Evolutionary conservation across 2,329 filamentous ascomycete genomes (phyloP), one percentile per base, ranked within the genome.

Genomic region (Emergomyces orientalis): DNA sequence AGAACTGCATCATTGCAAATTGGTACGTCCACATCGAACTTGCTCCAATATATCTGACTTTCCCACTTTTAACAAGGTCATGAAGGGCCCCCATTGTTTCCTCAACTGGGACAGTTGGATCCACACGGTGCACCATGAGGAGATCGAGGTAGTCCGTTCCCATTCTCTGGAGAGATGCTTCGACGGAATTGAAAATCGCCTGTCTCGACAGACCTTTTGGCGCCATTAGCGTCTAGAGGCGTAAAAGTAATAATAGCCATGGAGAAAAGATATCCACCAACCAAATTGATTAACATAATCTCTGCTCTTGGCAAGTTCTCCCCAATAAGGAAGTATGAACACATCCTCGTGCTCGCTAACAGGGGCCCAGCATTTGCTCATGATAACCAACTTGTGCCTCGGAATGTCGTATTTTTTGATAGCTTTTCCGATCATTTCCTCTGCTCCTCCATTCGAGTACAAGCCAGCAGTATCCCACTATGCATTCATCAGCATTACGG

Each of bases 371-470:
- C 79, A 83, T 71, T 86, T 87, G 13, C 81, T 82, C 62, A 85
- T 71, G 51, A 87, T 80, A 61, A 84, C 77, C 5, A 86, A 69
- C 66, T 84, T 84, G 39, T 84, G 71, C 27, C 84, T 78, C 0
- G 82, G 82, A 22, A 86, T 79, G 22, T 79, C 74, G 73, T 82
- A 84, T 66, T 85, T 80, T 70, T 84, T 82, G 69, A 87, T 80
- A 0, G 83, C 82, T 68, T 84, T 84, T 63, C 79, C 83, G 41
- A 71, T 69, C 43, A 85, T 80, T 56, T 75, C 73, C 68, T 86
- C 84, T 3, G 79, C 82, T 0, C 72, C 74, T 30, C 84, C 83
- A 64, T 84, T 84, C 61, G 80, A 83, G 72, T 86, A 86, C 69
- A 69, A 79, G 67, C 82, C 68, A 62, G 65, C 67, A 60, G 72